Evolutionary conservation across 495 filamentous ascomycete genomes (phyloP), one percentile per base, ranked within the genome.

Genomic region (Clavariopsis aquatica): DNA sequence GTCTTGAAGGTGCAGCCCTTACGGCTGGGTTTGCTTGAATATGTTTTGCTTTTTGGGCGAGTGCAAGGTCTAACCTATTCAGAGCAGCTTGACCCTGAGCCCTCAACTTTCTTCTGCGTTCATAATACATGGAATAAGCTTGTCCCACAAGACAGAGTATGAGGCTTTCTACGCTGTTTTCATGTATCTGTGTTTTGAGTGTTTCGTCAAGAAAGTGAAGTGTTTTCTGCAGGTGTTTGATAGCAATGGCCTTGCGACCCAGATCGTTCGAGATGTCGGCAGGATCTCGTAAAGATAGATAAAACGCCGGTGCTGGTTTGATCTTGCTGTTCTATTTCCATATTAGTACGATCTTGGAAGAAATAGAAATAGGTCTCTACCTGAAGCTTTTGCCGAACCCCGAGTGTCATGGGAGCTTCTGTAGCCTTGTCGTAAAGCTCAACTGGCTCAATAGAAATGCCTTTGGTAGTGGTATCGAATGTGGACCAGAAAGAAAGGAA

Each of bases 201-300:
- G 2, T 43, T 17, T n/a, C 6, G 3, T 3, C 38, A 17, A 43
- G 38, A 43, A 10, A 2, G 6, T 17, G 38, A 9, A 43, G 15
- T 8, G 69, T 80, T 19, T 23, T 55, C 55, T 73, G 71, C 23
- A 82, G 58, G 56, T 80, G 74, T 60, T 80, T 79, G 64, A 82
- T 78, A 46, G 67, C 72, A 49, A 76, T 69, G 2, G 57, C 62
- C 55, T 74, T 77, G 41, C 61, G 53, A 22, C 85, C 86, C 0
- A 87, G 73, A 65, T 88, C 83, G 59, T 83, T 83, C 66, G 77
- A 74, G 29, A 77, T 76, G 60, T 86, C 78, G 2, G 82, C 81
- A 0, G 86, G 86, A 60, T 88, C 84, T 68, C 87, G 85, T 5
- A 88, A 72, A 65, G 80, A 85, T 23, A 88, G 65, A 13, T 78